Percentiles rank a stretch among this genome's conserved stretches.
These are phyloP conservation scores for Vanilla planifolia DNA, from an alignment of 106 monocot species.

Conservation along the genomic window DNA sequence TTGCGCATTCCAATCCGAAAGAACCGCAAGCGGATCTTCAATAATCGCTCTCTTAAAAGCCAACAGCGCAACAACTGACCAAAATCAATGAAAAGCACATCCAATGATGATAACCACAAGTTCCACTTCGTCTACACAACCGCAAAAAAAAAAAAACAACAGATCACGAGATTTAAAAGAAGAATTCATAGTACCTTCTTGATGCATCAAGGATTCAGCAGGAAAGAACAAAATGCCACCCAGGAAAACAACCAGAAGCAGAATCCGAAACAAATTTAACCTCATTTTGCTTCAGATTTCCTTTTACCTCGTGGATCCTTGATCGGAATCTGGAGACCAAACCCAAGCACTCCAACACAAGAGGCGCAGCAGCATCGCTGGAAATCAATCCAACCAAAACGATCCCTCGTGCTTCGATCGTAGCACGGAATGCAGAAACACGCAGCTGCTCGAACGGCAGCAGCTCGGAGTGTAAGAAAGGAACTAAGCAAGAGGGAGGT, in stretches of 20 bases:
- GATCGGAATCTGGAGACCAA: not conserved
- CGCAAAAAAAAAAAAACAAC: constrained; percentile 3
- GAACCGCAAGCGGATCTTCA: constrained; percentile 62
- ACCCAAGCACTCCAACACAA: too few relatives aligned
- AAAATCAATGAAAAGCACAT: not conserved
- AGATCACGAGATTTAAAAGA: not conserved
- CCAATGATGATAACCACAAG: not conserved
- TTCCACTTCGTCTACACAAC: not conserved
- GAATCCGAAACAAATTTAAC: constrained; percentile 20
- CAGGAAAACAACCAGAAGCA: constrained; percentile 28
- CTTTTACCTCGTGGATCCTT: not conserved
- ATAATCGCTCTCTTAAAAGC: constrained; percentile 61
- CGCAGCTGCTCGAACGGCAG: not conserved
- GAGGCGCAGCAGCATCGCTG: not conserved
- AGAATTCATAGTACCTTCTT: constrained; percentile 26
- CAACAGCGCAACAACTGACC: constrained; percentile 54
- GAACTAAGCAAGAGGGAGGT: not conserved
- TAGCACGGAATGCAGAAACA: not conserved
- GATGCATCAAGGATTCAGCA: constrained; percentile 13
- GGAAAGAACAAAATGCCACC: constrained; percentile 17
- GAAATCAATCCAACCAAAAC: not conserved
- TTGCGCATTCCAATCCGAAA: constrained; percentile 54
- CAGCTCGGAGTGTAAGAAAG: not conserved
- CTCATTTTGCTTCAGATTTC: constrained; percentile 17
- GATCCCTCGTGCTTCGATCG: not conserved